Evolutionary conservation across 2,329 filamentous ascomycete species (phyloP).

Genomic region (Sclerotinia spermophila): DNA sequence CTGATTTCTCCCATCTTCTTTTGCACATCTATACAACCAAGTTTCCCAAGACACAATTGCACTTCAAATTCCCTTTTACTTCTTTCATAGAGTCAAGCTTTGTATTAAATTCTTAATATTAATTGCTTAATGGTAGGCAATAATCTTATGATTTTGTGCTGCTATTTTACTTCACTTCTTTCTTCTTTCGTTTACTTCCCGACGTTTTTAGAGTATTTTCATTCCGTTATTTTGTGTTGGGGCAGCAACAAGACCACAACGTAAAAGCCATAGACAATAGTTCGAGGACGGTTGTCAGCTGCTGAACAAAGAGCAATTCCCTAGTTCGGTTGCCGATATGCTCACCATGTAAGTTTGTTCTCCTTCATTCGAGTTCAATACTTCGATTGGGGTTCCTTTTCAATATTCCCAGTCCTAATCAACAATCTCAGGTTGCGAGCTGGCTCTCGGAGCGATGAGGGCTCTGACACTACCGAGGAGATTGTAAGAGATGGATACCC

Average conservation of each 20-base stretch:
- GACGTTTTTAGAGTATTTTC: neutral
- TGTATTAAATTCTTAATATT: neutral
- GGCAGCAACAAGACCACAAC: neutral
- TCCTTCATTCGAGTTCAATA: neutral
- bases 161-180: neutral
- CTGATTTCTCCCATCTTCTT: neutral
- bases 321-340: constrained; percentile 17
- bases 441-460: neutral
- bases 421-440: neutral
- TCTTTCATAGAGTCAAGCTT: neutral
- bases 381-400: neutral
- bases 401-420: neutral
- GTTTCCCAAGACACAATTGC: neutral
- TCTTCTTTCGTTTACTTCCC: neutral
- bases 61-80: neutral
- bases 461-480: constrained; percentile 2
- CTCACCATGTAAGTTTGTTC: constrained; percentile 23
- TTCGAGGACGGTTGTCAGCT: neutral
- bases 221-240: neutral
- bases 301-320: neutral
- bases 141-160: neutral
- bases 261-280: neutral
- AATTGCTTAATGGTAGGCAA: neutral
- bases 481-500: constrained; percentile 12
- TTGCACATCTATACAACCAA: neutral